Evolutionary conservation across 495 filamentous ascomycete species (phyloP).

Genomic region (Bombardia bombarda): DNA sequence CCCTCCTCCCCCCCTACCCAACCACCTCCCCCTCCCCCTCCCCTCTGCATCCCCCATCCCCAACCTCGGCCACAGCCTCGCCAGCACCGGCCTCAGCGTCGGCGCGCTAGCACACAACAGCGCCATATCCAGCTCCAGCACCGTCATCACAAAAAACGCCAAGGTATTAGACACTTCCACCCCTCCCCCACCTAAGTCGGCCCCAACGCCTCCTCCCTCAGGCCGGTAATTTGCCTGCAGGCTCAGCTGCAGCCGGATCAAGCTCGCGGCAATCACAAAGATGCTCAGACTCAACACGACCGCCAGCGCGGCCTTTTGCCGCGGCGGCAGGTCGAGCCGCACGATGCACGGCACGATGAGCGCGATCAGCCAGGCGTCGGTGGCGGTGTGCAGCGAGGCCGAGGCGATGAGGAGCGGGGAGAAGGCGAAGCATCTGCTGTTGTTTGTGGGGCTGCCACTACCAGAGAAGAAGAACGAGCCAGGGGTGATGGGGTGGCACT

Average conservation of each 20-base stretch:
- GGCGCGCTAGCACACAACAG: slow-evolving; percentile 27
- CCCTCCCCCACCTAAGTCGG: slow-evolving; percentile 2
- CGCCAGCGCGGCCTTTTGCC: slow-evolving; percentile 24
- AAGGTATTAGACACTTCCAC: slow-evolving; percentile 12
- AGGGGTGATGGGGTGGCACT: slow-evolving; percentile 25
- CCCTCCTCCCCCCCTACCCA: not conserved
- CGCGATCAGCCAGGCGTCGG: slow-evolving; percentile 28
- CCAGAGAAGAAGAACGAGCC: no score
- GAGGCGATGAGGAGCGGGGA: slow-evolving; percentile 26
- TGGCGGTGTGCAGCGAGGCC: slow-evolving; percentile 24
- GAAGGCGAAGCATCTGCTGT: slow-evolving; percentile 20
- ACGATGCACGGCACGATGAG: slow-evolving; percentile 28
- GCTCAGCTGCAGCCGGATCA: slow-evolving; percentile 20
- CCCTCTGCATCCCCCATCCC: slow-evolving; percentile 12
- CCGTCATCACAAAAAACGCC: slow-evolving; percentile 25
- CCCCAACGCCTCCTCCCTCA: not conserved
- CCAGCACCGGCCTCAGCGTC: slow-evolving; percentile 20
- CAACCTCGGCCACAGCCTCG: slow-evolving; percentile 13
- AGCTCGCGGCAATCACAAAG: slow-evolving; percentile 27
- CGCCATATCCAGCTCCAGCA: slow-evolving; percentile 25
- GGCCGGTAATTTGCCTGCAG: slow-evolving; percentile 7
- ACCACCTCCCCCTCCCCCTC: not conserved
- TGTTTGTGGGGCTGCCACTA: slow-evolving; percentile 11
- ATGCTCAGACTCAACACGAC: slow-evolving; percentile 28
- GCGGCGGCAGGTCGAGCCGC: slow-evolving; percentile 23